Evolutionary conservation across 345 rosid species (phyloP).

Genomic region (Camelina neglecta): DNA sequence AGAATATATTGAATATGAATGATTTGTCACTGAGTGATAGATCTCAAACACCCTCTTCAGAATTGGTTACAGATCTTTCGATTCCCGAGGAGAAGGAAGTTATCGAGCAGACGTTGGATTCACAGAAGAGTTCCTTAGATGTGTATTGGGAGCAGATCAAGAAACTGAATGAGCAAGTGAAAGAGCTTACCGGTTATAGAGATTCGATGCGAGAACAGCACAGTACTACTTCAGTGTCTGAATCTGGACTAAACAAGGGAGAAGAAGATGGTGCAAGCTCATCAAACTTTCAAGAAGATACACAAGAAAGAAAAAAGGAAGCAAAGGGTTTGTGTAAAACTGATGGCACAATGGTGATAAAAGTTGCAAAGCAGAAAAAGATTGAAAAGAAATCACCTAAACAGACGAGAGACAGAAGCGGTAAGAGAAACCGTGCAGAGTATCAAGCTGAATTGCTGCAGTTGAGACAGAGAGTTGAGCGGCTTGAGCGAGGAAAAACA

Average conservation of each 20-base stretch:
- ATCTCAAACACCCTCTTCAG: conserved; percentile 27
- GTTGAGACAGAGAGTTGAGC: conserved; percentile 44
- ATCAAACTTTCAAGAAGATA: conserved; percentile 65
- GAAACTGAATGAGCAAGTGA: conserved; percentile 57
- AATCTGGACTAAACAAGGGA: conserved; percentile 35
- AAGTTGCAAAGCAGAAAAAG: conserved; percentile 44
- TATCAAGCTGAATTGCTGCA: conserved; percentile 38
- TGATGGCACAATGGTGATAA: conserved; percentile 33
- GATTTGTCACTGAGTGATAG: conserved; percentile 34
- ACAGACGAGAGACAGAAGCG: conserved; percentile 42
- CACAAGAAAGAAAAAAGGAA: conserved; percentile 35
- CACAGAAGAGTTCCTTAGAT: conserved; percentile 46
- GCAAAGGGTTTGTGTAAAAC: conserved; percentile 36
- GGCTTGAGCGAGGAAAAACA: conserved; percentile 44
- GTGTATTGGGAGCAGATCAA: conserved; percentile 67
- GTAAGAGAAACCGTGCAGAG: conserved; percentile 41
- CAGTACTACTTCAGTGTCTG: conserved; percentile 33
- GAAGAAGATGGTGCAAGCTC: conserved; percentile 40
- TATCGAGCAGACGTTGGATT: conserved; percentile 37
- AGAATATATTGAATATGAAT: conserved; percentile 17
- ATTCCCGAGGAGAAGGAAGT: conserved; percentile 41
- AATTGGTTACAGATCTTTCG: conserved; percentile 29
- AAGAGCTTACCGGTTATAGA: conserved; percentile 53
- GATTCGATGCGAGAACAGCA: conserved; percentile 32
- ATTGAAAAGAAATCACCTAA: conserved; percentile 47